These are phyloP conservation scores for Corchorus olitorius DNA, from an alignment of 345 rosid species.

Conservation along the genomic window DNA sequence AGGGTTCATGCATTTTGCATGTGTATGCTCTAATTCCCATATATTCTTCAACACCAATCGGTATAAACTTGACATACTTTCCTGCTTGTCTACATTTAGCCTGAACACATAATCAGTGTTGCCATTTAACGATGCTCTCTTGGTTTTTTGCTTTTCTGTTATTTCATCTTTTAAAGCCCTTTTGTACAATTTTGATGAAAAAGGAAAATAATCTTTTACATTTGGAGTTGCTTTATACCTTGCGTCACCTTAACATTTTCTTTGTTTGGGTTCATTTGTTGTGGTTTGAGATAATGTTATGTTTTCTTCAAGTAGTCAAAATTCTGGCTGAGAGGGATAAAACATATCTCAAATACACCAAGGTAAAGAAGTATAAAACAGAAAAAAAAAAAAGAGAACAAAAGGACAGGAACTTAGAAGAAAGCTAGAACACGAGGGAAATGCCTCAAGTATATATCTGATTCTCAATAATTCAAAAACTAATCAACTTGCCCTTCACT, in stretches of 20 bases:
- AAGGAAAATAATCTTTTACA: not conserved
- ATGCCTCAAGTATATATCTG: not conserved
- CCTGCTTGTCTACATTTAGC: not conserved
- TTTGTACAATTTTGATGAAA: not conserved
- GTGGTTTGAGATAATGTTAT: not conserved
- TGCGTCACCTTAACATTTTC: not conserved
- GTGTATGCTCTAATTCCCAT: not conserved
- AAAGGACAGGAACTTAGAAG: not conserved
- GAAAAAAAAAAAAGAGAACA: not conserved
- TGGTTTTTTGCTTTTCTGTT: not conserved
- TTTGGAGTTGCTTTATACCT: not conserved
- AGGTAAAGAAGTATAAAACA: not conserved
- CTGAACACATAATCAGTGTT: not conserved
- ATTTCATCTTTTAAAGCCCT: not conserved
- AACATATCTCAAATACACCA: not conserved
- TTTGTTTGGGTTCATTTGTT: not conserved
- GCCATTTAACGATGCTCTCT: not conserved
- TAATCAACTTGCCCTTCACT: not conserved
- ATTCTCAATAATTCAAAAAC: slow-evolving; percentile 2
- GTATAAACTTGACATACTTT: not conserved
- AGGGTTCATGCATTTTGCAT: not conserved
- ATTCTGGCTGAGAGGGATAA: not conserved
- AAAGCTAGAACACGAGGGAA: not conserved
- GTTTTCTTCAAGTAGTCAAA: not conserved
- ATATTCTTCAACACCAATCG: not conserved